A percentile compares a stretch with the other conserved stretches of the same genome.
Evolutionary conservation across 2,329 filamentous ascomycete species (phyloP).

Genomic region (Mycogone perniciosa): DNA sequence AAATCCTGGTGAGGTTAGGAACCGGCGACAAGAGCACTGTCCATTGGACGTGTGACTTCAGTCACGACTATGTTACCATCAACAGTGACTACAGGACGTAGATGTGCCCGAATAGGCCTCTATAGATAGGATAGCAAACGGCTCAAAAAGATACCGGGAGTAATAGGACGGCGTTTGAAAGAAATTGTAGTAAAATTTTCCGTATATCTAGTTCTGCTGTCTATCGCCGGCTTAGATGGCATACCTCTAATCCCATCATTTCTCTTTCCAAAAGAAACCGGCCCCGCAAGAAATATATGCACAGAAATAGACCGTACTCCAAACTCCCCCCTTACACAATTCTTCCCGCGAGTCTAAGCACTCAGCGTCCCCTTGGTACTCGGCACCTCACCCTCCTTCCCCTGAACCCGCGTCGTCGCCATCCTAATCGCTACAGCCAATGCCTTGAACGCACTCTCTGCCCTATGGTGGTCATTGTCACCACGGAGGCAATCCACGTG

Average conservation of each 20-base stretch:
- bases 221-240: too few species aligned
- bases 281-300: not conserved
- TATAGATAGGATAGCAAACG: not conserved
- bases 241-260: too few species aligned
- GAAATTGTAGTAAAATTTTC: too few species aligned
- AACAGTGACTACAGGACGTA: conserved; percentile 63
- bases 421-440: conserved; percentile 76
- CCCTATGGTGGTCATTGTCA: conserved; percentile 90
- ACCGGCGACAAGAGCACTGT: conserved; percentile 62
- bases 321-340: conserved; percentile 3
- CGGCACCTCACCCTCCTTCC: conserved; percentile 84
- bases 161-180: too few species aligned
- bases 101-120: not conserved
- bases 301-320: conserved; percentile 4
- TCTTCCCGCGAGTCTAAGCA: conserved; percentile 33
- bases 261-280: not conserved
- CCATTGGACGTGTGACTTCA: conserved; percentile 84
- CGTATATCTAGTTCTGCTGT: too few species aligned
- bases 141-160: not conserved
- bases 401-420: conserved; percentile 68
- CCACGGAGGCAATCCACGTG: conserved; percentile 91
- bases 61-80: conserved; percentile 69
- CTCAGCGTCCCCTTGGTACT: conserved; percentile 92
- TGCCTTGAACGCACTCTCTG: conserved; percentile 96
- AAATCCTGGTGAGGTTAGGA: conserved; percentile 69